These are phyloP conservation scores for Stenocarpella maydis DNA, from an alignment of 2,329 filamentous ascomycete genomes.

Conservation along the genomic window DNA sequence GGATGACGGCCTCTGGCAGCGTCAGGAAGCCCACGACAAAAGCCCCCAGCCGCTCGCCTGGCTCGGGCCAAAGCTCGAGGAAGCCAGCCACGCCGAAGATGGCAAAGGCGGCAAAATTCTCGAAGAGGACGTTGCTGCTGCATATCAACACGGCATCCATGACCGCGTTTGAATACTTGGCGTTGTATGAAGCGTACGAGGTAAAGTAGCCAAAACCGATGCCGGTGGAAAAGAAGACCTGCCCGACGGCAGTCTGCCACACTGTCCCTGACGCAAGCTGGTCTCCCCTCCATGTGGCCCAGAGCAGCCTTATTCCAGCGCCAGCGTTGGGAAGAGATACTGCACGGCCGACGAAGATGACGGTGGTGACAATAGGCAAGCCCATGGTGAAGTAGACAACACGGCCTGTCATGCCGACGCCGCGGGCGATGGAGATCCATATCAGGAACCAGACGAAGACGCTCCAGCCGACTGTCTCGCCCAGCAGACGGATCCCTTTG, in stretches of 20 bases:
- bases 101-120: constrained; percentile 58
- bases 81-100: constrained; percentile 65
- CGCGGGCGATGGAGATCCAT: constrained; percentile 67
- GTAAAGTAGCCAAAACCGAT: constrained; percentile 68
- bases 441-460: constrained; percentile 67
- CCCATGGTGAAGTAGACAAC: constrained; percentile 71
- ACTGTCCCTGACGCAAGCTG: constrained; percentile 59
- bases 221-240: constrained; percentile 68
- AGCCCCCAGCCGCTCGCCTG: constrained; percentile 55
- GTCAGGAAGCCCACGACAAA: constrained; percentile 68
- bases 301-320: constrained; percentile 58
- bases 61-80: constrained; percentile 47
- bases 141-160: constrained; percentile 66
- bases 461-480: constrained; percentile 66
- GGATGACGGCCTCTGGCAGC: constrained; percentile 61
- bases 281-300: constrained; percentile 55
- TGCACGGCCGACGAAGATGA: constrained; percentile 63
- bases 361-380: constrained; percentile 63
- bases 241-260: constrained; percentile 68
- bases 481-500: constrained; percentile 54
- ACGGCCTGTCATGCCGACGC: constrained; percentile 64
- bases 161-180: constrained; percentile 65
- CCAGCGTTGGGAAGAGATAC: constrained; percentile 62
- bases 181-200: constrained; percentile 65
- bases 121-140: constrained; percentile 63